Evolutionary conservation across 106 monocot genomes (phyloP), one percentile per base, ranked within the genome.

Genomic region (Dioscorea alata): DNA sequence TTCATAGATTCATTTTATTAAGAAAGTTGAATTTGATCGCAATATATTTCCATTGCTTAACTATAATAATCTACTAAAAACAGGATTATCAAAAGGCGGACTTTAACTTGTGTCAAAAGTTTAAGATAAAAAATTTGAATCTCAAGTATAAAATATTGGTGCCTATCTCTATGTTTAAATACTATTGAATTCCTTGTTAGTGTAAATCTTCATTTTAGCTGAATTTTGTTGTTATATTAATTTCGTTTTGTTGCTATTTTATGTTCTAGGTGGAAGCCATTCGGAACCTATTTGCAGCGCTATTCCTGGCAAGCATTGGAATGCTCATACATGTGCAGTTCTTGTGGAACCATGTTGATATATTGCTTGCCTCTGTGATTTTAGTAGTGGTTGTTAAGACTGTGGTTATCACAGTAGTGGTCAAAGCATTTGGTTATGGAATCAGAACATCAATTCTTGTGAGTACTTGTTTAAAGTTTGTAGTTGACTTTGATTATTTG

Each of bases 311-410:
- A 35, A 92, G 89, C 83, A 92, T 99, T 71, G 97, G 97, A 65
- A 92, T 99, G 97, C 81, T 99, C 50, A 99, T 99, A 72, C 86
- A 99, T 71, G 83, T 99, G 48, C 88, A 90, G 49, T 99, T 99
- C 76, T 75, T 99, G 51, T 99, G 97, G 97, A 75, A 67, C 74
- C 97, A 99, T 79, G 89, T 93, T 33, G 97, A 99, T 67, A 89
- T 97, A 76, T 79, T 99, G 51, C 78, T 92, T 70, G 97, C 90
- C 49, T 84, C 97, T 60, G 97, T 90, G 54, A 93, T 99, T 73
- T 71, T 93, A 49, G 97, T 92, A 59, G 74, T 99, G 52, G 69
- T 99, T 66, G 79, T 93, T 33, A 99, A 99, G 79, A 85, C 89
- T 42, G n/a, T 82, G 33, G 83, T 99, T 24, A 76, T 83, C 66